Evolutionary conservation across 306 rosid species (phyloP), one percentile per base, ranked within the genome.

Genomic region (Sicyos baderoa): DNA sequence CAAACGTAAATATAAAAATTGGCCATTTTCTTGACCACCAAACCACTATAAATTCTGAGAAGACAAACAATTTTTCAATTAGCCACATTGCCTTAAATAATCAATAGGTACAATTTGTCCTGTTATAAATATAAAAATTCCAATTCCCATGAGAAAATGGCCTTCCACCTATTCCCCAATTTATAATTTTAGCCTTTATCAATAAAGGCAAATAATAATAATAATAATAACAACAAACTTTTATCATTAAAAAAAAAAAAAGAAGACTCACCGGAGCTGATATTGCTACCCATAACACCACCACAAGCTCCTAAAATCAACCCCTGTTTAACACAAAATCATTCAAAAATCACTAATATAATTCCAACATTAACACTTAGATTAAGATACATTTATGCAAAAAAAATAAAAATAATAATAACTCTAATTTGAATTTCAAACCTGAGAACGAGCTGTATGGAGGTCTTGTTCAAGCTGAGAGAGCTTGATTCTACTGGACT

Each of bases 381-480:
- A 42, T 14, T 48, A 45, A 0, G 4, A 5, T 12, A 14, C 2
- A 48, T 14, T 48, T 49, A 49, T 14, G 4, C 0, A 4, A 51
- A 51, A 51, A n/a, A n/a, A n/a, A n/a, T n/a, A n/a, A n/a, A n/a
- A n/a, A n/a, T n/a, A n/a, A n/a, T n/a, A n/a, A n/a, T n/a, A 18
- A 54, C 5, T n/a, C 58, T 54, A 10, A 5, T 54, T 54, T 25
- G 16, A 9, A 64, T 55, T 48, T 21, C 67, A 72, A 73, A 91
- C 98, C 91, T 89, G 97, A 29, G 97, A 83, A 8, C 98, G 93
- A 0, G 93, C 89, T 87, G 88, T 81, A 74, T 89, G 95, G 74
- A 93, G 91, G 51, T 93, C 95, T 78, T 89, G 93, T 74, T 93
- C 98, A 10, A 93, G 82, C 80, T 86, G 95, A 11, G 86, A 66